Percentiles rank a stretch among this genome's conserved stretches.
Evolutionary conservation across 2,329 filamentous ascomycete genomes (phyloP).

Genomic region (Trichophyton rubrum): DNA sequence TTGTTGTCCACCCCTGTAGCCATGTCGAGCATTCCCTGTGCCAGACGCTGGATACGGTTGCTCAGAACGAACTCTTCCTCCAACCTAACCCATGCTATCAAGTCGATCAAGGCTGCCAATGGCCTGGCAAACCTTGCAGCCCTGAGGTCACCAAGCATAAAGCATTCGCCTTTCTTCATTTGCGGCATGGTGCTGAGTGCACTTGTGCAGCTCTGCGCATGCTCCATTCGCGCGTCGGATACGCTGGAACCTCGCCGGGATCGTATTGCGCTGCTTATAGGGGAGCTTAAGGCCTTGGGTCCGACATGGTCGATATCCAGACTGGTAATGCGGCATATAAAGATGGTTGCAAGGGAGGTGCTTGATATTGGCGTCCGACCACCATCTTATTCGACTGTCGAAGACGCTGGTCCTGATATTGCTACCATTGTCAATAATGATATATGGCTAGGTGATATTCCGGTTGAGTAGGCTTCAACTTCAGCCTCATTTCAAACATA

Average conservation of each 20-base stretch:
- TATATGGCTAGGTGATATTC: conserved; percentile 14
- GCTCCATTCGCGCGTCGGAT: conserved; percentile 47
- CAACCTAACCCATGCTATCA: conserved; percentile 52
- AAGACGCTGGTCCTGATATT: conserved; percentile 13
- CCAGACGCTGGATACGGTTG: conserved; percentile 27
- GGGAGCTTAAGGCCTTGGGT: conserved; percentile 56
- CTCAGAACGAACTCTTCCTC: conserved; percentile 31
- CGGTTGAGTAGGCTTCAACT: conserved; percentile 8
- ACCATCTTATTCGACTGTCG: conserved; percentile 3
- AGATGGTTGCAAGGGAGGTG: conserved; percentile 66
- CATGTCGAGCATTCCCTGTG: conserved; percentile 38
- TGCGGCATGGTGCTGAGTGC: conserved; percentile 68
- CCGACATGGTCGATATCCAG: conserved; percentile 61
- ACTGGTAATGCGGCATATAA: conserved; percentile 59
- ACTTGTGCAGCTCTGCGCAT: conserved; percentile 70
- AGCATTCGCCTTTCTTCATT: conserved; percentile 73
- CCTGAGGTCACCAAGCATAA: conserved; percentile 43
- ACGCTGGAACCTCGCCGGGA: conserved; percentile 50
- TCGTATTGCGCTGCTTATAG: conserved; percentile 66
- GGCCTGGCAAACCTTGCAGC: conserved; percentile 66
- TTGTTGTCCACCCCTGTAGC: conserved; percentile 44
- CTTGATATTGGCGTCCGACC: conserved; percentile 31
- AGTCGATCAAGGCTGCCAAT: conserved; percentile 67
- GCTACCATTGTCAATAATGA: conserved; percentile 13
- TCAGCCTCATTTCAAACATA: background rate